Evolutionary conservation across 495 filamentous ascomycete genomes (phyloP).

Genomic region (Friedmanniomyces simplex): DNA sequence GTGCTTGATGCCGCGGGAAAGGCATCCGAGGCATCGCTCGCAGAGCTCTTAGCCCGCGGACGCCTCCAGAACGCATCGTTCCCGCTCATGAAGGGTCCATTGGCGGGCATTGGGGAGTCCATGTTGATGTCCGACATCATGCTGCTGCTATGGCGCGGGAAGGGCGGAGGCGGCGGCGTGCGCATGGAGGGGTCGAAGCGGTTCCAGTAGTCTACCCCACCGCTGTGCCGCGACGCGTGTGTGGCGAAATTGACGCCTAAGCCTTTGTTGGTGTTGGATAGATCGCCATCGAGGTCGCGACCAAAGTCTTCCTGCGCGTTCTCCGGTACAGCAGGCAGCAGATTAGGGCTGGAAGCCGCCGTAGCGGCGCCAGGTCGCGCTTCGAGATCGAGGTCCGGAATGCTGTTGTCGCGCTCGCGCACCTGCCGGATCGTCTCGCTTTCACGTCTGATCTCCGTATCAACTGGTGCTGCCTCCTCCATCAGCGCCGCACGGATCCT

Average conservation of each 20-base stretch:
- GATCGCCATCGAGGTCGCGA: slow-evolving; percentile 42
- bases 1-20: slow-evolving; percentile 25
- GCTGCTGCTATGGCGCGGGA: slow-evolving; percentile 27
- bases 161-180: slow-evolving; percentile 56
- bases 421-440: slow-evolving; percentile 92
- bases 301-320: slow-evolving; percentile 44
- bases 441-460: slow-evolving; percentile 81
- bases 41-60: slow-evolving; percentile 17
- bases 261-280: slow-evolving; percentile 29
- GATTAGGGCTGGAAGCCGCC: slow-evolving; percentile 35
- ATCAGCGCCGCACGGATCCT: slow-evolving; percentile 79
- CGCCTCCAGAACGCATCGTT: slow-evolving; percentile 27
- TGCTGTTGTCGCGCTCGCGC: slow-evolving; percentile 52
- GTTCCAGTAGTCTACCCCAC: slow-evolving; percentile 71
- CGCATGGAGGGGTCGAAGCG: slow-evolving; percentile 54
- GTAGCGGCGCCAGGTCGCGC: slow-evolving; percentile 39
- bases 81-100: slow-evolving; percentile 15
- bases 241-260: slow-evolving; percentile 40
- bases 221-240: slow-evolving; percentile 59
- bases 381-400: slow-evolving; percentile 25
- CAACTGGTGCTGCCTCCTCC: slow-evolving; percentile 78
- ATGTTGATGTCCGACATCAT: slow-evolving; percentile 14
- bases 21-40: slow-evolving; percentile 19
- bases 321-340: slow-evolving; percentile 32
- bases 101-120: slow-evolving; percentile 12